Conservation (phyloP, 352 stramenopile species). For the Globisporangium nagaii region DNA sequence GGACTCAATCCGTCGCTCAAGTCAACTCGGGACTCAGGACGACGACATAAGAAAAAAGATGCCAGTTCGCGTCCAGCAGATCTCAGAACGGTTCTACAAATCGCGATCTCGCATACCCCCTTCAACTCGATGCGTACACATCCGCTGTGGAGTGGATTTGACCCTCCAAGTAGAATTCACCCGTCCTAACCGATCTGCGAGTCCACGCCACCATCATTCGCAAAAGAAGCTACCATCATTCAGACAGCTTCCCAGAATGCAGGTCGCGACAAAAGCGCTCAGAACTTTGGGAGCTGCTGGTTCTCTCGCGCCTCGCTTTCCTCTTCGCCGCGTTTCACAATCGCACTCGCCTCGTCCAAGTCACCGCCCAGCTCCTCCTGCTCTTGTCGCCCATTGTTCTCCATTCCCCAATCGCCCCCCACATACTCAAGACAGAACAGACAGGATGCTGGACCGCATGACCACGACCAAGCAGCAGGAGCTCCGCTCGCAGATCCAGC, state of each 20-base stretch:
- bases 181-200: background rate
- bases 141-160: too few species aligned
- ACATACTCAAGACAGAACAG: background rate
- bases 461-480: background rate
- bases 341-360: background rate
- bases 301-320: background rate
- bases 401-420: background rate
- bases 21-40: background rate
- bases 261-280: too few species aligned
- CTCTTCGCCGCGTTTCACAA: conserved; percentile 3
- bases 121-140: background rate
- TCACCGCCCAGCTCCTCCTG: background rate
- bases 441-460: background rate
- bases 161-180: too few species aligned
- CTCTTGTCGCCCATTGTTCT: background rate
- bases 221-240: conserved; percentile 2
- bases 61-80: background rate
- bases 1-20: too few species aligned
- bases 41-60: background rate
- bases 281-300: background rate
- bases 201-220: conserved; percentile 1
- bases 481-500: conserved; percentile 1
- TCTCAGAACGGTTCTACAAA: background rate
- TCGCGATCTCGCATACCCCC: background rate
- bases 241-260: background rate